These are phyloP conservation scores for Tetracladium maxilliforme DNA, from an alignment of 2,329 filamentous ascomycete species.

Conservation along the genomic window DNA sequence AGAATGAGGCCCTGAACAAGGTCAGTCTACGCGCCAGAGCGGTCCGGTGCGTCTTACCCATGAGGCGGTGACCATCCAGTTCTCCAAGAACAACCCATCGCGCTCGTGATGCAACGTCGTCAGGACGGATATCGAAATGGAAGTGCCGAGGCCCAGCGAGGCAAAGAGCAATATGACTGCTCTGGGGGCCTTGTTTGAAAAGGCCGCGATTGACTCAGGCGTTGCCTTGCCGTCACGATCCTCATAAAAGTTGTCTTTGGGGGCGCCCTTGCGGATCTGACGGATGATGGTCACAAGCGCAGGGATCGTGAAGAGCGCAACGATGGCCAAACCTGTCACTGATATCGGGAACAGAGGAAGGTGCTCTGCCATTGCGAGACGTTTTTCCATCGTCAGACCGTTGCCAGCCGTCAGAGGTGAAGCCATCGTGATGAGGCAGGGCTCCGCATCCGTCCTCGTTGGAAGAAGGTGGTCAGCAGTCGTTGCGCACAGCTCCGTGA, in stretches of 20 bases:
- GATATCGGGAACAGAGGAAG: no score
- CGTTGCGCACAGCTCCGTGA: no score
- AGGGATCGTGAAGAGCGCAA: conserved; percentile 20
- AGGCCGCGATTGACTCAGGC: conserved; percentile 43
- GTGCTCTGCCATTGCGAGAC: no score
- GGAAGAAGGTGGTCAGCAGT: no score
- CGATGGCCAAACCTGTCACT: conserved; percentile 17
- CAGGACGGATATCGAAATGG: conserved; percentile 40
- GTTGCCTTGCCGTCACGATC: conserved; percentile 58
- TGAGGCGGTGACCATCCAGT: conserved; percentile 42
- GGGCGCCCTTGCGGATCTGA: conserved; percentile 17
- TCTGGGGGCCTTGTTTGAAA: conserved; percentile 46
- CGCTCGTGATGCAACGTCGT: conserved; percentile 21
- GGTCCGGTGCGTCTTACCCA: conserved; percentile 41
- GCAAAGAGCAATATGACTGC: conserved; percentile 36
- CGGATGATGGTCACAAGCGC: conserved; percentile 16
- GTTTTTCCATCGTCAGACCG: no score
- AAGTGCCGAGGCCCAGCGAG: conserved; percentile 34
- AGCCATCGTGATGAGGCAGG: no score
- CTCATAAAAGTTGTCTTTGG: conserved; percentile 43
- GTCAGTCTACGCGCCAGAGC: conserved; percentile 1
- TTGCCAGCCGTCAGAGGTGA: no score
- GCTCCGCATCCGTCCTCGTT: no score
- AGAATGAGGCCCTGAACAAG: conserved; percentile 32
- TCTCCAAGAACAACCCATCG: conserved; percentile 30